Evolutionary conservation across 202 grass and related monocot genomes (phyloP), one percentile per base, ranked within the genome.

Genomic region (Eragrostis tef): DNA sequence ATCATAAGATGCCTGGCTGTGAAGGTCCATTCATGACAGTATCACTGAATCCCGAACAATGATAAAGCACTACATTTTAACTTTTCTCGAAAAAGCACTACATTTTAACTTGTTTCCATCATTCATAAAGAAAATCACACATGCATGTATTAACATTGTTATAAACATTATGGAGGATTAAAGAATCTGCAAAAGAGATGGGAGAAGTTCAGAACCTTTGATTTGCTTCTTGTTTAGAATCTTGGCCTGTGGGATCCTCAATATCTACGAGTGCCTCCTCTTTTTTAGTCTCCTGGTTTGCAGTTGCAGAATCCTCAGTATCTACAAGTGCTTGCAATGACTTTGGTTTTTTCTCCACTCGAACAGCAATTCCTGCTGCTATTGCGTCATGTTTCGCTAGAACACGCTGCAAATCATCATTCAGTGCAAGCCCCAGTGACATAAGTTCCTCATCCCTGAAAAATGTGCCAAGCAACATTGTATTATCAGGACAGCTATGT

Each of bases 331-430:
- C 81, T 73, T 91, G 87, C 31, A 92, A 65, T 79, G 95, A 86
- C 78, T 91, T 98, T 0, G 92, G 79, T 72, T 91, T 91, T 82
- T 94, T 91, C 79, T 89, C 92, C 77, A 93, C 85, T 77, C 87
- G 79, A 81, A 99, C 88, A 86, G 89, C 77, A 87, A 99, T 87
- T 64, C 96, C 96, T 70, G 96, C 87, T 53, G 93, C 93, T 88
- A 99, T 91, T 34, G 96, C 89, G 27, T 99, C 93, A 58, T 96
- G 96, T 67, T 87, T 94, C 46, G 93, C 93, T 61, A 96, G 82
- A 79, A 96, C 87, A 78, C 82, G 89, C 81, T 99, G 93, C 79
- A 99, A 87, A 83, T 96, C 90, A 91, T 99, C 96, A 93, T 99
- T 93, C 75, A 96, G 76, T 82, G 89, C 89, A 85, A 99, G 96